phyloP scores from a whole-genome alignment of 257 asterid species.

The Fraxinus quadrangulata region DNA sequence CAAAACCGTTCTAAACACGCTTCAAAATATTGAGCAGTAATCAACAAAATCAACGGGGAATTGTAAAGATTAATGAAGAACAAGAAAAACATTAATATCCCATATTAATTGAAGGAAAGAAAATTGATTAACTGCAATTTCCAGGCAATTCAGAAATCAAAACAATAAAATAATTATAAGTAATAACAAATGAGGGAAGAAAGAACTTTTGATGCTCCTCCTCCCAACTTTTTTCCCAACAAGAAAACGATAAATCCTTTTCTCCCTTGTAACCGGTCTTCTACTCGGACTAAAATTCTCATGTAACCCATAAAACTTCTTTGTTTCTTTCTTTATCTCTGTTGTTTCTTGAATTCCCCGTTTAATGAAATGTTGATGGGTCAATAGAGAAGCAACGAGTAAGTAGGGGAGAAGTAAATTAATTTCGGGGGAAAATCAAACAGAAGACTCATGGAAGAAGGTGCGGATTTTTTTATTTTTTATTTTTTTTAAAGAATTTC shows the following conservation, averaged over 20 bases:
- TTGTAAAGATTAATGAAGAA: slow-evolving; percentile 17
- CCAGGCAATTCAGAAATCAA: slow-evolving; percentile 23
- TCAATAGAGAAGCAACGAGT: slow-evolving; percentile 20
- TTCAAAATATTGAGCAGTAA: slow-evolving; percentile 14
- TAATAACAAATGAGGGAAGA: slow-evolving; percentile 9
- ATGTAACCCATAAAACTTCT: slow-evolving; percentile 30
- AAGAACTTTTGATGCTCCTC: slow-evolving; percentile 13
- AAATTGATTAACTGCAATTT: slow-evolving; percentile 7
- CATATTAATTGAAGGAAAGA: slow-evolving; percentile 15
- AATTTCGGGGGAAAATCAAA: slow-evolving; percentile 8
- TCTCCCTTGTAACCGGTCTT: slow-evolving; percentile 22
- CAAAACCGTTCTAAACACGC: background rate
- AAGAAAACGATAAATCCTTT: background rate
- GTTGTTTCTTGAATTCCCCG: slow-evolving; percentile 38
- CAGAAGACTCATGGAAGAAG: slow-evolving; percentile 40
- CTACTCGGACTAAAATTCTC: slow-evolving; percentile 28
- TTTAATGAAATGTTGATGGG: slow-evolving; percentile 31
- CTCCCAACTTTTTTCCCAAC: slow-evolving; percentile 10
- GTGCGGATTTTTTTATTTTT: slow-evolving; percentile 22
- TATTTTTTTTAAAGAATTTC: background rate
- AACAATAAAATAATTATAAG: slow-evolving; percentile 12
- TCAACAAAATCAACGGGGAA: slow-evolving; percentile 20
- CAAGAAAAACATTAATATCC: background rate
- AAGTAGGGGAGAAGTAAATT: slow-evolving; percentile 14
- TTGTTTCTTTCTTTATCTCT: slow-evolving; percentile 27